Base-by-base conservation (phyloP, 2,329 filamentous ascomycete genomes). In the Trichoderma sp. region DNA sequence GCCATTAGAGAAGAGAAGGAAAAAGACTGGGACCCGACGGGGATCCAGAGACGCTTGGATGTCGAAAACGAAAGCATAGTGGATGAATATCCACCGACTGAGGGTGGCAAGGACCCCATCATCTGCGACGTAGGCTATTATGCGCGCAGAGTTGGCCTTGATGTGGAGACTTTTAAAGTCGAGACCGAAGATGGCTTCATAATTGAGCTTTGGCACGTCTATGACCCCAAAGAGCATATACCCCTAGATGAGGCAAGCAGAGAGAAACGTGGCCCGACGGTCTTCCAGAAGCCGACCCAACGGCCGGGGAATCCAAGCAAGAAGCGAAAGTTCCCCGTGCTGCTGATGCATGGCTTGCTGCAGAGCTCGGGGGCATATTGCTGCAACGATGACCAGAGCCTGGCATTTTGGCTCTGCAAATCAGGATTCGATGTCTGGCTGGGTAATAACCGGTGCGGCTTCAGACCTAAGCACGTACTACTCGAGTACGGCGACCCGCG, bases 121-220 rank as follows among this genome's bases (percentile, higher is more conserved):
- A 79, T 92, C 8, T 92, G 91, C 74, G 91, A 97, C 73, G 87
- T 94, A 22, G 85, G 86, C 3, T 95, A 97, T 76, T 97, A 98
- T 76, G 94, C 94, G 1, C 86, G 92, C 22, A 85, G 94, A 13
- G 93, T 97, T 15, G 94, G 94, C 0, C 84, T 98, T 1, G 93
- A 97, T 70, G 87, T 93, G 27, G 94, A 97, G 75, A 86, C 86
- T 10, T 92, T 93, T 73, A 84, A 92, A 59, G 93, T 97, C 0
- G 90, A 97, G 77, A 97, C 94, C 0, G 94, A 97, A 76, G 94
- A 98, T 74, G 94, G 94, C 1, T 97, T 97, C 76, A 87, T 97
- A 54, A 91, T 97, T 70, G 88, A 91, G 25, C 83, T 97, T 1
- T 97, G 92, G 90, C 94, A 97, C 77, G 84, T 97, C 29, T 97